Evolutionary conservation across 306 rosid species (phyloP).

Genomic region (Sphenostylis stenocarpa): DNA sequence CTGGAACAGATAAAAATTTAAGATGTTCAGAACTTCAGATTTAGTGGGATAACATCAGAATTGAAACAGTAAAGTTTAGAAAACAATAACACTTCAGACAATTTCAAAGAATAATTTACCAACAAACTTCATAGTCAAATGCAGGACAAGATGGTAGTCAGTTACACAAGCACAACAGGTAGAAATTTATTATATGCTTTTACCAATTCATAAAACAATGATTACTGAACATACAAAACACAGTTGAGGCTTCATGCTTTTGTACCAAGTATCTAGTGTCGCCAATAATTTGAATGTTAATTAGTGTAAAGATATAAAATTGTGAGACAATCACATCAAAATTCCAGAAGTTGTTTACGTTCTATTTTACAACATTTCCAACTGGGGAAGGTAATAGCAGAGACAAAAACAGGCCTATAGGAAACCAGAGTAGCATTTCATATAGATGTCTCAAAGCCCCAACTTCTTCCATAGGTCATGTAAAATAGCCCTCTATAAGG

Average conservation of each 20-base stretch:
- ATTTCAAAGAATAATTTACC: neutral
- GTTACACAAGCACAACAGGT: neutral
- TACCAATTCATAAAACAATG: constrained; percentile 8
- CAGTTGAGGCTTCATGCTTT: neutral
- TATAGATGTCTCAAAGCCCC: neutral
- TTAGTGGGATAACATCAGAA: neutral
- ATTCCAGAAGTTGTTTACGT: neutral
- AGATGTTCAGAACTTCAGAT: neutral
- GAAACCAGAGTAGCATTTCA: constrained; percentile 4
- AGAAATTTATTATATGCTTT: neutral
- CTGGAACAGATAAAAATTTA: constrained; percentile 6
- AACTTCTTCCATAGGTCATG: neutral
- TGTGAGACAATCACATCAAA: constrained; percentile 1
- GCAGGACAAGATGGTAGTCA: neutral
- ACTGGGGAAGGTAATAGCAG: neutral
- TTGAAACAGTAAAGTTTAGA: neutral
- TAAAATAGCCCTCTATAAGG: neutral
- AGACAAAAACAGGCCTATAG: neutral
- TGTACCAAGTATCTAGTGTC: constrained; percentile 12
- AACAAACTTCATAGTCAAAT: constrained; percentile 3
- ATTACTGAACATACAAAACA: constrained; percentile 6
- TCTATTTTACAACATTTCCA: neutral
- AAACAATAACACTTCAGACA: neutral
- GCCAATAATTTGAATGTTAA: neutral
- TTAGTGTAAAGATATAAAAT: constrained; percentile 6